Conservation (phyloP, 768 basidiomycete species). For the Exidia glandulosa region DNA sequence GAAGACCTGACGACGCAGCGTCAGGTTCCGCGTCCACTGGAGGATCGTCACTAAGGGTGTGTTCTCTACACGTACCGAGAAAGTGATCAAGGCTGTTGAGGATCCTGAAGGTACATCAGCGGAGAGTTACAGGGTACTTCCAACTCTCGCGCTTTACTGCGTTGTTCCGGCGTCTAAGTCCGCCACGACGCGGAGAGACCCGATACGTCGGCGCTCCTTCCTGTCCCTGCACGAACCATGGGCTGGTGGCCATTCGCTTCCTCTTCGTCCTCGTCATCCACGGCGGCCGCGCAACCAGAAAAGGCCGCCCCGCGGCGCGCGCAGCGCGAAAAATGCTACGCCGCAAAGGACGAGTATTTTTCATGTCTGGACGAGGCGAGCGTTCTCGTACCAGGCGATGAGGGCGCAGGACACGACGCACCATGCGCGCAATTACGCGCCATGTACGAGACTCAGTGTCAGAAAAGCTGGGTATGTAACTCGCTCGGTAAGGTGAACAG, state of each 20-base stretch:
- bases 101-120: too few relatives aligned
- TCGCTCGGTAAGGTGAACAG: not conserved
- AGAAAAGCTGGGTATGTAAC: slow-evolving; percentile 70
- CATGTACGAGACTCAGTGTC: slow-evolving; percentile 62
- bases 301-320: not conserved
- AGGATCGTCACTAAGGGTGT: too few relatives aligned
- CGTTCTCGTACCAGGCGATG: slow-evolving; percentile 69
- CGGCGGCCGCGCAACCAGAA: not conserved
- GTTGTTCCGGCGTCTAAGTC: too few relatives aligned
- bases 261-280: not conserved
- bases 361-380: slow-evolving; percentile 61
- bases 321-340: slow-evolving; percentile 76
- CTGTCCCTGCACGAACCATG: not conserved
- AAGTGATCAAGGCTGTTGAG: too few relatives aligned
- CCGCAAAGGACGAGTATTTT: slow-evolving; percentile 73
- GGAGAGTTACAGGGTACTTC: too few relatives aligned
- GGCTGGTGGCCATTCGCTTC: not conserved
- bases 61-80: too few relatives aligned
- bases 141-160: too few relatives aligned
- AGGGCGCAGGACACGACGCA: slow-evolving; percentile 24
- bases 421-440: slow-evolving; percentile 44
- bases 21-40: too few relatives aligned
- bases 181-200: too few relatives aligned
- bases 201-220: not conserved
- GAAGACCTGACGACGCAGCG: too few relatives aligned